Evolutionary conservation across 371 early-diverging fungal species (phyloP), one percentile per base, ranked within the genome.

Genomic region (Apophysomyces variabilis): DNA sequence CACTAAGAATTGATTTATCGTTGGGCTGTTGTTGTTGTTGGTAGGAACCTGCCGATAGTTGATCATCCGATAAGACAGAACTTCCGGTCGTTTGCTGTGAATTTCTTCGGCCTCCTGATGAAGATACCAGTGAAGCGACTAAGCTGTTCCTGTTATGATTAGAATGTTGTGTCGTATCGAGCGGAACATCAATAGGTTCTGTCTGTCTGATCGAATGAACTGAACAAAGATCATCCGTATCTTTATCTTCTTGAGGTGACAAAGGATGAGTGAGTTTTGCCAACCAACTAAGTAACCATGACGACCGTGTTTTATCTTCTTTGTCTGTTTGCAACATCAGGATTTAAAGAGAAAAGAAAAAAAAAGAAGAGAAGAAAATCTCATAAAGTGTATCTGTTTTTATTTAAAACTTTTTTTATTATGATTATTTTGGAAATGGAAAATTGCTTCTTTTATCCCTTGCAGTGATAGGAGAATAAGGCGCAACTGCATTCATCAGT

Each of bases 11-110:
- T n/a, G 71, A 69, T 21, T 68, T 54, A 35, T 75, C 75, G 46
- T 63, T 67, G 37, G 8, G 4, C 41, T 13, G 41, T 71, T 73
- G 58, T 69, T 63, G 50, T 73, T 26, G 68, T 38, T 75, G 73
- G 44, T 61, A 66, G 26, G 71, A 73, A 26, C 69, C 65, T 13
- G 73, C 67, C 13, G 73, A 77, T 57, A 66, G 72, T 57, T 72
- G 72, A 57, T 70, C 73, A 57, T 77, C 77, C 9, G 75, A 72
- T 58, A 72, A 60, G 5, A 71, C 38, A n/a, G 71, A 68, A 54
- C 71, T 69, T 26, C 57, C 58, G 3, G 64, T 66, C 41, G 74
- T 79, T 61, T 76, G 74, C 54, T 76, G 76, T 43, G 76, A 76
- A 32, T 69, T 68, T 36, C 75, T 60, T 57, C 75, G 66, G 3